These are phyloP conservation scores for Candida broadrunensis DNA, from an alignment of 805 yeast species.

Conservation along the genomic window DNA sequence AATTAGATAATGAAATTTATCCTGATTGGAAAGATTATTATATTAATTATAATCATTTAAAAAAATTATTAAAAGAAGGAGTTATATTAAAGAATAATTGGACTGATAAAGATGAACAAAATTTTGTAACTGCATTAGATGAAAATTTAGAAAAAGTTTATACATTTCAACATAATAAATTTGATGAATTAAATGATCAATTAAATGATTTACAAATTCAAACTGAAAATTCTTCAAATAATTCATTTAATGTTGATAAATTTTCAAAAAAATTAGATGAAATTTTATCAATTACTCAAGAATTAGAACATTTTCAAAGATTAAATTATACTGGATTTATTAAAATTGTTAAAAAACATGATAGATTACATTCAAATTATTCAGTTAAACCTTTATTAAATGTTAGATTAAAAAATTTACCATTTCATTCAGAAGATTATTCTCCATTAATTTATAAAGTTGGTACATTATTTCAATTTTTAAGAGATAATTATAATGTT, in stretches of 20 bases:
- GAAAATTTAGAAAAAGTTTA: conserved; percentile 74
- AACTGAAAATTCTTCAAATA: conserved; percentile 37
- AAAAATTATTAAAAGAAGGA: conserved; percentile 68
- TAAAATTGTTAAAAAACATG: conserved; percentile 95
- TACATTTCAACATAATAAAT: conserved; percentile 65
- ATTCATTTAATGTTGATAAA: conserved; percentile 50
- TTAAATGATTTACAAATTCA: conserved; percentile 62
- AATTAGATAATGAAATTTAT: conserved; percentile 75
- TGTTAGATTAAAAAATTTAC: conserved; percentile 81
- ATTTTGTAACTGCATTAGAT: conserved; percentile 66
- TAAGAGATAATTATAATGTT: conserved; percentile 68
- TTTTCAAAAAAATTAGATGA: conserved; percentile 74
- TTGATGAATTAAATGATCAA: conserved; percentile 61
- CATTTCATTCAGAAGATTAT: conserved; percentile 93
- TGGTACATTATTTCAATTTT: conserved; percentile 74
- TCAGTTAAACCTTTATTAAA: conserved; percentile 88
- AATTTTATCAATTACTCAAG: conserved; percentile 70
- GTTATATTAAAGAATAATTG: conserved; percentile 49
- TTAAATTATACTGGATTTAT: conserved; percentile 92
- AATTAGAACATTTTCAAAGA: conserved; percentile 85
- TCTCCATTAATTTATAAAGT: conserved; percentile 84
- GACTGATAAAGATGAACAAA: conserved; percentile 70
- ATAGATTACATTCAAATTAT: conserved; percentile 80
- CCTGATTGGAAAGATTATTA: conserved; percentile 85
- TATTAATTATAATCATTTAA: conserved; percentile 62